phyloP scores from a whole-genome alignment of 306 rosid genomes.

The Castanea mollissima region DNA sequence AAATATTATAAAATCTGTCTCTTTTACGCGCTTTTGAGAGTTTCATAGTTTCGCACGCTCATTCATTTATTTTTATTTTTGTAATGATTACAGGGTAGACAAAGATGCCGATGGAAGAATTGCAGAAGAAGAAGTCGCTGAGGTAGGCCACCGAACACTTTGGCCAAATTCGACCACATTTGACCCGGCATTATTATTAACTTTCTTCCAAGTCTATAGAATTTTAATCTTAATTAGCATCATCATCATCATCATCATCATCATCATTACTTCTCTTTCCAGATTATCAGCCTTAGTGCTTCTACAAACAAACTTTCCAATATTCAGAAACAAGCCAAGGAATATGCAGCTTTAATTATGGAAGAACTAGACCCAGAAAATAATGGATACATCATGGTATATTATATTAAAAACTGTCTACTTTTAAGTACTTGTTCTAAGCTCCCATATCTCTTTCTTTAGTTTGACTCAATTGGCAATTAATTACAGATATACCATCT shows the following conservation, averaged over 20 bases:
- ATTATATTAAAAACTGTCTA: neutral
- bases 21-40: too few relatives aligned
- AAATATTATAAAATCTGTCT: neutral
- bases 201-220: neutral
- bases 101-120: conserved; percentile 63
- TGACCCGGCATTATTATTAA: neutral
- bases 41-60: neutral
- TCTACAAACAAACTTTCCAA: conserved; percentile 53
- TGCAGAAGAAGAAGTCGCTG: conserved; percentile 51
- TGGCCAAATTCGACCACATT: too few relatives aligned
- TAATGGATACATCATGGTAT: conserved; percentile 54
- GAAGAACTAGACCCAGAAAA: conserved; percentile 62
- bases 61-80: neutral
- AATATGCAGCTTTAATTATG: conserved; percentile 60
- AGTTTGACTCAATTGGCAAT: neutral
- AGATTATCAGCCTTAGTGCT: conserved; percentile 62
- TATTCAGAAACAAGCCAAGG: conserved; percentile 52
- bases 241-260: too few relatives aligned
- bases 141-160: conserved; percentile 22
- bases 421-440: neutral
- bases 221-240: neutral
- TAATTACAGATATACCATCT: conserved; percentile 34
- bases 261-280: neutral
- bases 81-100: conserved; percentile 45
- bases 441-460: neutral